Evolutionary conservation across 1,139 yeast genomes (phyloP).

Genomic region (Hyphopichia pseudoburtonii): DNA sequence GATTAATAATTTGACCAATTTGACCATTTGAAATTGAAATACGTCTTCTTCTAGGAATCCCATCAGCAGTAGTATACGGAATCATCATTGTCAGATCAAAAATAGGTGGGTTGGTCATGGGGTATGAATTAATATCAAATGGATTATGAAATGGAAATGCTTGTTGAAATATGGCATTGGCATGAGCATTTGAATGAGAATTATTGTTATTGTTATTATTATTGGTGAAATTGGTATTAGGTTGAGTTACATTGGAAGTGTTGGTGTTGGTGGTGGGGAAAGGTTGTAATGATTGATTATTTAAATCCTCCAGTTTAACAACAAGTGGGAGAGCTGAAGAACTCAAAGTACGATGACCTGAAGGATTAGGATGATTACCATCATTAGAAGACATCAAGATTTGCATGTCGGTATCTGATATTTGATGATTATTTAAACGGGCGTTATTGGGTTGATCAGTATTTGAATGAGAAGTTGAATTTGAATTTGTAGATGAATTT

Average conservation of each 20-base stretch:
- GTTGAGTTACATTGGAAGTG: no score
- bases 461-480: no score
- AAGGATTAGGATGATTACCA: no score
- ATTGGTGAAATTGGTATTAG: not conserved
- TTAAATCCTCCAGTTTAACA: no score
- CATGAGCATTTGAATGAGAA: not conserved
- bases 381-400: no score
- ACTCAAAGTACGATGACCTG: no score
- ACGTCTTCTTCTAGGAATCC: conserved; percentile 53
- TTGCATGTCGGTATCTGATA: no score
- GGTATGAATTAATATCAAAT: conserved; percentile 49
- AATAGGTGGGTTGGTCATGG: conserved; percentile 65
- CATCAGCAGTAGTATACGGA: conserved; percentile 38
- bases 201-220: not conserved
- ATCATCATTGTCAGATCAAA: conserved; percentile 55
- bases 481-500: not conserved
- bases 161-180: conserved; percentile 1
- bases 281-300: not conserved
- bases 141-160: conserved; percentile 26
- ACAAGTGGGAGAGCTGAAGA: no score
- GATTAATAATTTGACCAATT: conserved; percentile 63
- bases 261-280: not conserved
- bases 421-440: no score
- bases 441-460: no score
- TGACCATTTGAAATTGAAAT: conserved; percentile 80